Evolutionary conservation across 768 basidiomycete species (phyloP), one percentile per base, ranked within the genome.

Genomic region (Tephrocybe sp.): DNA sequence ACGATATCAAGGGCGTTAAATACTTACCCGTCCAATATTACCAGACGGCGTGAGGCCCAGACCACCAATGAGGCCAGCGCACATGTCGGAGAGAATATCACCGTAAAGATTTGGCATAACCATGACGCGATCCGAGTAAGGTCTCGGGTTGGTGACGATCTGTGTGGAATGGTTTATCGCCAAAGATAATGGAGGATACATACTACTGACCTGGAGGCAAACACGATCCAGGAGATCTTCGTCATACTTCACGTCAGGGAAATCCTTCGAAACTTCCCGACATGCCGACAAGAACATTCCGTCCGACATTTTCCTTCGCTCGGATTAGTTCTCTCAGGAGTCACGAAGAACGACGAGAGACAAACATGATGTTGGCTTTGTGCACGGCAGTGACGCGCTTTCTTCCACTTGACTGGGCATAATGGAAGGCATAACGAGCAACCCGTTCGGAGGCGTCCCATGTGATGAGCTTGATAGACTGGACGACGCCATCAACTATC

Each of bases 211-310:
- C 76, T 92, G 84, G 45, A 99, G 78, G 73, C 97, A 99, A 57
- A 89, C 96, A 57, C 96, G 87, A 69, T 99, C 97, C 52, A 99
- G 78, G 41, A 99, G 79, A 67, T 99, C 97, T 68, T 99, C 97
- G 64, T 98, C 94, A 67, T 98, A 99, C 34, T 80, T 76, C 61
- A 99, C 82, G 52, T 87, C 84, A 16, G 97, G 97, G 80, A 87
- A 99, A 48, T 92, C 94, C 66, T 96, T 94, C 5, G 96, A 87
- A 32, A 99, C 92, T 59, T 92, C 87, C 47, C 97, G 87, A 71
- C 97, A 98, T 19, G 97, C 97, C 32, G 92, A 89, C 70, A 99
- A 76, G 80, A 99, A 99, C 94, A 98, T 97, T 53, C 97, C 97
- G 68, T 99, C 97, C 16, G 96, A 98, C 89, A 98, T 93, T 86